Evolutionary conservation across 345 rosid species (phyloP).

Genomic region (Arabidopsis arenosa): DNA sequence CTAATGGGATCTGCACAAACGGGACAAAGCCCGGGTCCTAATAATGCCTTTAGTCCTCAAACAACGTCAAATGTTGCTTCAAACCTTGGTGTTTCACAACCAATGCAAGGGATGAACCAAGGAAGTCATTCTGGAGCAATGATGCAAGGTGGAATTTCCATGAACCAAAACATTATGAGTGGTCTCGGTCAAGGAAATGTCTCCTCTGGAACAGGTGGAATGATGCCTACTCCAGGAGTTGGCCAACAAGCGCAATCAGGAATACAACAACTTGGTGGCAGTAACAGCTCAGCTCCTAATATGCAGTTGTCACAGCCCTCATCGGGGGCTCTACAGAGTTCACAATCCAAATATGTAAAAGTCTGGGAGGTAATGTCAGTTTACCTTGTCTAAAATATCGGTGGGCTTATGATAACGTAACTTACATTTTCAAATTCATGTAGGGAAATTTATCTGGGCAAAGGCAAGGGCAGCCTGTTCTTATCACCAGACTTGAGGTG

Average conservation of each 20-base stretch:
- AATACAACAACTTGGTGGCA: constrained; percentile 67
- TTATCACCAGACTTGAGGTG: constrained; percentile 95
- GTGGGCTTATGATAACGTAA: constrained; percentile 16
- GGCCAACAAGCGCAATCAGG: constrained; percentile 72
- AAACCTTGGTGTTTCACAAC: constrained; percentile 78
- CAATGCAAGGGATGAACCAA: constrained; percentile 81
- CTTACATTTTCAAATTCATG: constrained; percentile 35
- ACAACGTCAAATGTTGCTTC: constrained; percentile 68
- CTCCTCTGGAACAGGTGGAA: constrained; percentile 73
- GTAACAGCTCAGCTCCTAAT: constrained; percentile 66
- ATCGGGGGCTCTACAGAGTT: constrained; percentile 66
- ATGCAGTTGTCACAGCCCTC: constrained; percentile 78
- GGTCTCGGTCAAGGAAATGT: constrained; percentile 70
- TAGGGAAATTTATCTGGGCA: constrained; percentile 96
- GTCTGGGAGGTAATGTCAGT: constrained; percentile 91
- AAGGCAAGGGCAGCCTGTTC: constrained; percentile 97
- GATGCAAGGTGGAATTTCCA: constrained; percentile 77
- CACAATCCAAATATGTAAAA: constrained; percentile 86
- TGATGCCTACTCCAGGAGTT: constrained; percentile 96
- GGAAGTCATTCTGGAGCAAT: constrained; percentile 76
- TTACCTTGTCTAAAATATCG: constrained; percentile 6
- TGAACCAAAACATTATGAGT: constrained; percentile 77
- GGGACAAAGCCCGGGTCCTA: constrained; percentile 61
- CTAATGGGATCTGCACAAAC: constrained; percentile 67
- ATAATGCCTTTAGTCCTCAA: constrained; percentile 50